Evolutionary conservation across 495 filamentous ascomycete genomes (phyloP), one percentile per base, ranked within the genome.

Genomic region (Elasticomyces elasticus): DNA sequence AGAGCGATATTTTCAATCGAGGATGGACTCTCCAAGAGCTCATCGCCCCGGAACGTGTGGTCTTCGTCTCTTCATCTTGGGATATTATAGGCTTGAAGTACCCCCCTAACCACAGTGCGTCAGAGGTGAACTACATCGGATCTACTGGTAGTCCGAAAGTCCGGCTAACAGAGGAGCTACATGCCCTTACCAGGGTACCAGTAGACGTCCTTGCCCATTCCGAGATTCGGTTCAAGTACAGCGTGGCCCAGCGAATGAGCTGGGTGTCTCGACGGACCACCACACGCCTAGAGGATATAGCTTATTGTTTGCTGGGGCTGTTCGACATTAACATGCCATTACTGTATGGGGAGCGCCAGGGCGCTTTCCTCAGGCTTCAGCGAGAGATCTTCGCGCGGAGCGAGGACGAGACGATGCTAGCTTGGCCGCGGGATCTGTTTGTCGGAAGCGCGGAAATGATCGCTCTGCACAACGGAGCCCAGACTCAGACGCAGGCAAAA

Each of bases 311-410:
- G 2, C 44, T 71, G 9, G 68, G 68, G 12, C 37, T 71, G 13
- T 69, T 69, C 51, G 51, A 57, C 22, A 46, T 69, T 33, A 68
- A 64, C 48, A 68, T 71, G 62, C 56, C 65, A 0, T 52, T 70
- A 31, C 46, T 69, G 12, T 72, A 72, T 50, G 69, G 69, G 13
- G 69, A 72, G 30, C 63, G 66, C 1, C 35, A 52, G 4, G 59
- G 59, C 12, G 63, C 68, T 28, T 66, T 70, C 42, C 49, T 45
- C 42, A 40, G 69, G 33, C 52, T 62, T 26, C 61, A 68, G 51
- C 31, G 55, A 43, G 64, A 65, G 40, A 64, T 70, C 11, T 60
- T 69, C n/a, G 51, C 51, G 20, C 1, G 51, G 12, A 49, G 15
- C 19, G 49, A 54, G n/a, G 59, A 61, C 49, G 45, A 61, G 40